Conservation (phyloP, 768 basidiomycete genomes). For the Rhizopogon vesiculosus region DNA sequence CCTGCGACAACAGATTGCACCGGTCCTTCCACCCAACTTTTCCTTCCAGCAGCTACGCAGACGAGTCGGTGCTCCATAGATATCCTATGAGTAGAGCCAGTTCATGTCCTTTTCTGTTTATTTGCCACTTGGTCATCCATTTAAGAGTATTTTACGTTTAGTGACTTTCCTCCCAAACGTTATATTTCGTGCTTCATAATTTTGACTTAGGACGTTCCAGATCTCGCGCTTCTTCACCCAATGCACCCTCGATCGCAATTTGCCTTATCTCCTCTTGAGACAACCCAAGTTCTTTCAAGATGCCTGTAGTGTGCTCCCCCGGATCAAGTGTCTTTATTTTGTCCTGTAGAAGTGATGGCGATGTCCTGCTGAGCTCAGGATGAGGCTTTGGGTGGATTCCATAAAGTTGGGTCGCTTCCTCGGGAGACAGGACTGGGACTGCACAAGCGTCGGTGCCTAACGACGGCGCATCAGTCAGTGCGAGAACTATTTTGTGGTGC, state of each 20-base stretch:
- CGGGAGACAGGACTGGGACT: conserved; percentile 60
- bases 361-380: conserved; percentile 37
- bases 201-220: conserved; percentile 18
- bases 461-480: not conserved
- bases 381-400: conserved; percentile 45
- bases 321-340: conserved; percentile 29
- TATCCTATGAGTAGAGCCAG: not conserved
- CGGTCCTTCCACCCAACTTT: conserved; percentile 27
- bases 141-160: not conserved
- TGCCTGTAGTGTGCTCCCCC: conserved; percentile 49
- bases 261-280: conserved; percentile 31
- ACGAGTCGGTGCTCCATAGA: conserved; percentile 15
- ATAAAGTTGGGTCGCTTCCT: conserved; percentile 50
- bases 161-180: not conserved
- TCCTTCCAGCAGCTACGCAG: conserved; percentile 28
- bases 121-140: not conserved
- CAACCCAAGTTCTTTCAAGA: conserved; percentile 50
- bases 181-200: conserved; percentile 12
- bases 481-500: not conserved
- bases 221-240: conserved; percentile 31
- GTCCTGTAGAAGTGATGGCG: conserved; percentile 13
- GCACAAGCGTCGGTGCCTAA: conserved; percentile 70
- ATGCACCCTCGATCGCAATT: conserved; percentile 43
- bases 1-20: conserved; percentile 25
- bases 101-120: too few species aligned